These are phyloP conservation scores for grape (Vitis vinifera) DNA, from an alignment of 164 flowering plant species.

Conservation along the genomic window ASM3070453v1 NC_081823.1:4190501-4191000, in stretches of 20 bases:
- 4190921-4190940: no score
- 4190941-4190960: no score
- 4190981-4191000: no score
- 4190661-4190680: conserved; percentile 53
- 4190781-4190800: conserved; percentile 80
- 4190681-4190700: conserved; percentile 47
- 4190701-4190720: conserved; percentile 75
- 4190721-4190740: conserved; percentile 61
- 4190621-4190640: neutral
- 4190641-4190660: neutral
- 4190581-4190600: conserved; percentile 10
- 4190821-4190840: conserved; percentile 76
- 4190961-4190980: no score
- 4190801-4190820: conserved; percentile 72
- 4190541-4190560: conserved; percentile 20
- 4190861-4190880: conserved; percentile 57
- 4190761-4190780: conserved; percentile 77
- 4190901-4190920: neutral
- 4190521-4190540: conserved; percentile 8
- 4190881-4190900: neutral
- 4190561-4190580: conserved; percentile 1
- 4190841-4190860: conserved; percentile 51
- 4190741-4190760: conserved; percentile 51
- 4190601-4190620: neutral
- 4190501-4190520: conserved; percentile 7